Conservation (phyloP, 139 green algal species). For the Chlamydomonas incerta region DNA sequence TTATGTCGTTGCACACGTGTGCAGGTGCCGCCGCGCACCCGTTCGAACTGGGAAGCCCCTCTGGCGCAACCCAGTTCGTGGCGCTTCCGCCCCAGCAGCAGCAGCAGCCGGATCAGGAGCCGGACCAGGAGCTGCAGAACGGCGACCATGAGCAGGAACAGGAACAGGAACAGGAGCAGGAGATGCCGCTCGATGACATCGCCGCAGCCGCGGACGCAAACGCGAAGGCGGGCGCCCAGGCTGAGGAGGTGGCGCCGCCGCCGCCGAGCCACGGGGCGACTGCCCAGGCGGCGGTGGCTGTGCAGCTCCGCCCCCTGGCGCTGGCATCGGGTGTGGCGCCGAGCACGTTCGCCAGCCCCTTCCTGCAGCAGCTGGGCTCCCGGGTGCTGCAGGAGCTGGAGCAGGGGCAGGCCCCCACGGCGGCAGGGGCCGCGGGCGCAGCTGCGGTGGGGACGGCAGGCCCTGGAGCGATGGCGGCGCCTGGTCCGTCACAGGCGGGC, state of each 20-base stretch:
- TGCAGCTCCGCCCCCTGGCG: neutral
- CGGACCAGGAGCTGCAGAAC: neutral
- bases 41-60: slow-evolving; percentile 22
- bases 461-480: neutral
- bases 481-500: neutral
- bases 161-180: neutral
- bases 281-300: neutral
- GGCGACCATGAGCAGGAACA: too few species aligned
- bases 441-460: neutral
- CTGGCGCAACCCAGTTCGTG: neutral
- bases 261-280: neutral
- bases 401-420: neutral
- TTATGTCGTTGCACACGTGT: too few species aligned
- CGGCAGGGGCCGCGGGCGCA: neutral
- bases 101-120: neutral
- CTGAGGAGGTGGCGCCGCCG: neutral
- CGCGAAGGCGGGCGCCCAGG: too few species aligned
- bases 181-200: neutral
- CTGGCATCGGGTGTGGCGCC: neutral
- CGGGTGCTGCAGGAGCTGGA: neutral
- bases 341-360: slow-evolving; percentile 9
- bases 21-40: neutral
- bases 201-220: too few species aligned
- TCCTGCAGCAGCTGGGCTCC: neutral
- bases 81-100: neutral